phyloP scores from a whole-genome alignment of 768 basidiomycete species.

The Boletus patriciae region DNA sequence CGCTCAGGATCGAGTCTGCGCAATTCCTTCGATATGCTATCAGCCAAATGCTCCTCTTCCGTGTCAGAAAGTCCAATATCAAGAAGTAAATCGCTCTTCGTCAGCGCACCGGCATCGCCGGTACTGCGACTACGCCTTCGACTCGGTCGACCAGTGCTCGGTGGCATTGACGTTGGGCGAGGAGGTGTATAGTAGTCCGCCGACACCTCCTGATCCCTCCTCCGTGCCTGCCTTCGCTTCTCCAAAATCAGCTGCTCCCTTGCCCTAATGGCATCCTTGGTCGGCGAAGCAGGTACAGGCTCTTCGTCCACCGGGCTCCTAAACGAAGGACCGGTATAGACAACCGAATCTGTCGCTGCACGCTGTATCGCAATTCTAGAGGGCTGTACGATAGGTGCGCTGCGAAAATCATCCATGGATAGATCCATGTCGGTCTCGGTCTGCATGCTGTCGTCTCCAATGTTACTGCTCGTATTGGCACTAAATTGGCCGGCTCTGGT shows the following conservation, averaged over 20 bases:
- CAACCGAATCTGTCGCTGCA: constrained; percentile 52
- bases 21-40: constrained; percentile 74
- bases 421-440: constrained; percentile 36
- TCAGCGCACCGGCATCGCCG: constrained; percentile 60
- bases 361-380: constrained; percentile 38
- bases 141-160: constrained; percentile 47
- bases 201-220: constrained; percentile 49
- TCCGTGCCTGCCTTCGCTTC: constrained; percentile 63
- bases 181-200: constrained; percentile 37
- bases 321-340: constrained; percentile 31
- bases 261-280: constrained; percentile 64
- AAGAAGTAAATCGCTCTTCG: constrained; percentile 35
- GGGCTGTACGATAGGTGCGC: constrained; percentile 12
- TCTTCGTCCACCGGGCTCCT: constrained; percentile 33
- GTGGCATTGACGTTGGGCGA: constrained; percentile 25
- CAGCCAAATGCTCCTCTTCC: constrained; percentile 56
- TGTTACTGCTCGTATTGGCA: constrained; percentile 37
- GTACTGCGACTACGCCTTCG: constrained; percentile 76
- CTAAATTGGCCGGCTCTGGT: constrained; percentile 34
- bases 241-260: constrained; percentile 71
- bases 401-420: constrained; percentile 27
- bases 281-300: constrained; percentile 46
- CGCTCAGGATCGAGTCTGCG: constrained; percentile 49
- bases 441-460: constrained; percentile 28
- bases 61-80: constrained; percentile 41